A percentile compares a stretch with the other conserved stretches of the same genome.
These are phyloP conservation scores for Mangifera indica DNA, from an alignment of 345 rosid species.

Conservation along the genomic window DNA sequence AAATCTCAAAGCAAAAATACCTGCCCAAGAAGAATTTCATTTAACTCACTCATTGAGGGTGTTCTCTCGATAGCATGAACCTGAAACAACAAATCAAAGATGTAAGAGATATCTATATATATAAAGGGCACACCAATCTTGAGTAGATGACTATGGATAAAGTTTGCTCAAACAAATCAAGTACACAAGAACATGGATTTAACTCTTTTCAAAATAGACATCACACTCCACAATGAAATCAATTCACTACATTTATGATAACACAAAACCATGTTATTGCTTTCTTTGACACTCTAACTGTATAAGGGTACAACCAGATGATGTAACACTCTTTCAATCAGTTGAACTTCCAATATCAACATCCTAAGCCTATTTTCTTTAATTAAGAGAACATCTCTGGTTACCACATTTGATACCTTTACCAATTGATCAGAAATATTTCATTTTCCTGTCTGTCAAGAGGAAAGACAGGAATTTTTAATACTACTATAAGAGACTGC, in stretches of 20 bases:
- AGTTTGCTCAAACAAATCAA: neutral
- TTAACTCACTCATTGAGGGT: conserved; percentile 96
- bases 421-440: neutral
- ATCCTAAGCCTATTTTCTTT: neutral
- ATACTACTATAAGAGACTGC: neutral
- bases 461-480: neutral
- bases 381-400: neutral
- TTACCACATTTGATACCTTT: neutral
- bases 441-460: neutral
- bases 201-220: conserved; percentile 1
- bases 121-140: conserved; percentile 2
- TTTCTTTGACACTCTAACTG: neutral
- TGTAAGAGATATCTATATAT: conserved; percentile 17
- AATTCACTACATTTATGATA: neutral
- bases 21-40: conserved; percentile 88
- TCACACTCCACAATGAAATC: neutral
- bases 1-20: conserved; percentile 36
- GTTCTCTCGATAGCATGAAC: conserved; percentile 87
- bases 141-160: conserved; percentile 3
- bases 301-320: neutral
- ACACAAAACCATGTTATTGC: neutral
- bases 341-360: neutral
- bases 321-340: neutral
- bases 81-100: conserved; percentile 40
- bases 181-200: neutral